Evolutionary conservation across 2,329 filamentous ascomycete species (phyloP), one percentile per base, ranked within the genome.

Genomic region (Sclerotinia glacialis): DNA sequence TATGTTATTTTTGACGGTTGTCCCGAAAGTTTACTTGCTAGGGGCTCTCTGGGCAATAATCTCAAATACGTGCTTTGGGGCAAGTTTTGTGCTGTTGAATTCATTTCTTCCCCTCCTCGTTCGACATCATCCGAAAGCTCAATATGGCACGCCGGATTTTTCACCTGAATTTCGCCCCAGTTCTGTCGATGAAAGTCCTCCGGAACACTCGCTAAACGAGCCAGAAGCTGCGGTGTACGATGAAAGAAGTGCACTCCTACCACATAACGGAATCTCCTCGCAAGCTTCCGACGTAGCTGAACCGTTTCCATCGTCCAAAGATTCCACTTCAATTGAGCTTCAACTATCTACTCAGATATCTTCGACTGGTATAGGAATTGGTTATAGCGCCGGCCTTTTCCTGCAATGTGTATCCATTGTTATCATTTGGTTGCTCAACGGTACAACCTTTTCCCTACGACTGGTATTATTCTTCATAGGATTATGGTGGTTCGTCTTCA

Each of bases 51-150:
- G 97, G 68, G 93, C 95, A 40, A 92, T 98, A 70, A 81, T 98
- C 60, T 91, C 93, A 46, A 98, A 98, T 77, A 96, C 92, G 1
- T 94, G 92, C 54, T 96, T 97, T 75, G 95, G 95, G 28, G 93
- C 93, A 21, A 97, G 93, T 0, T 98, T 97, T 77, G 95, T 99
- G 3, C 83, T 99, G 16, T 81, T 99, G 55, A 99, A 99, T 79
- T 97, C 93, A 0, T 99, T 97, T 74, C 81, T 99, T 53, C 95
- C 95, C 0, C 82, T 99, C 11, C 83, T 99, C 12, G 95, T 98
- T 67, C 86, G 94, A 56, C 88, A 96, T 75, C 93, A 98, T 77
- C 89, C 75, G 3, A 74, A 71, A 60, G 68, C 72, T 34, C 74
- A 76, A 68, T 74, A 73, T 55, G 68, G 67, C 26, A 71, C 61